Evolutionary conservation across 352 stramenopile genomes (phyloP).

Genomic region (Globisporangium nodosum): DNA sequence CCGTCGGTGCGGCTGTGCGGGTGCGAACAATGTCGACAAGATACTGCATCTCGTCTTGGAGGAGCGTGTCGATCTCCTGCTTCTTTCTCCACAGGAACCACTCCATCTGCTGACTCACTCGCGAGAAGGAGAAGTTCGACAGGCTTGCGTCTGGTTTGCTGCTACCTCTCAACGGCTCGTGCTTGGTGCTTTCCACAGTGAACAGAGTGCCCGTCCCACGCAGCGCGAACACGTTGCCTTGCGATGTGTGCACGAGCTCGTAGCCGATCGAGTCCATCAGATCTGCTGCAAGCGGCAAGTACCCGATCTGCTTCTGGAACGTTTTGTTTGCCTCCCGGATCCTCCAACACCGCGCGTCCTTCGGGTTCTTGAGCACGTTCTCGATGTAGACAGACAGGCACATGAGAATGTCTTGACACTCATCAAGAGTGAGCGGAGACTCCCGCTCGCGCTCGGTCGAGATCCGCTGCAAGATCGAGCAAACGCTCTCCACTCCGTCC

Average conservation of each 20-base stretch:
- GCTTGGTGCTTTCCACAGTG: neutral
- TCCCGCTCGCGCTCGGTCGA: constrained; percentile 19
- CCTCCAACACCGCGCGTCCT: constrained; percentile 58
- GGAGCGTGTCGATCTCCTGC: constrained; percentile 55
- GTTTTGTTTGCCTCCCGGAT: constrained; percentile 55
- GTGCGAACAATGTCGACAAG: constrained; percentile 29
- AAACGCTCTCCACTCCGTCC: constrained; percentile 60
- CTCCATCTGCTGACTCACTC: constrained; percentile 55
- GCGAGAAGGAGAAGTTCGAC: constrained; percentile 57
- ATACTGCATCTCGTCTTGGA: constrained; percentile 61
- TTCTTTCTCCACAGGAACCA: constrained; percentile 76
- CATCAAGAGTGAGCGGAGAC: constrained; percentile 30
- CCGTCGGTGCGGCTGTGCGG: neutral
- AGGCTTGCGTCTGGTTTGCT: constrained; percentile 23
- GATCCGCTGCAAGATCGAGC: constrained; percentile 47
- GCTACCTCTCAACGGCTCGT: neutral
- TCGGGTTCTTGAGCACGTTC: constrained; percentile 65
- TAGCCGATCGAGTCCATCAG: constrained; percentile 66
- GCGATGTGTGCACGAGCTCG: constrained; percentile 28
- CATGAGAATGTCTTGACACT: constrained; percentile 34
- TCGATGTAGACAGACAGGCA: constrained; percentile 40
- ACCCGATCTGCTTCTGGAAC: constrained; percentile 60
- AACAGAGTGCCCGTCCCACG: constrained; percentile 29
- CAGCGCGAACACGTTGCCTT: constrained; percentile 45
- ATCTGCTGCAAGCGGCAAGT: constrained; percentile 36